A percentile compares a stretch with the other conserved stretches of the same genome.
Evolutionary conservation across 1,139 yeast genomes (phyloP).

Genomic region (Pichia sp.): DNA sequence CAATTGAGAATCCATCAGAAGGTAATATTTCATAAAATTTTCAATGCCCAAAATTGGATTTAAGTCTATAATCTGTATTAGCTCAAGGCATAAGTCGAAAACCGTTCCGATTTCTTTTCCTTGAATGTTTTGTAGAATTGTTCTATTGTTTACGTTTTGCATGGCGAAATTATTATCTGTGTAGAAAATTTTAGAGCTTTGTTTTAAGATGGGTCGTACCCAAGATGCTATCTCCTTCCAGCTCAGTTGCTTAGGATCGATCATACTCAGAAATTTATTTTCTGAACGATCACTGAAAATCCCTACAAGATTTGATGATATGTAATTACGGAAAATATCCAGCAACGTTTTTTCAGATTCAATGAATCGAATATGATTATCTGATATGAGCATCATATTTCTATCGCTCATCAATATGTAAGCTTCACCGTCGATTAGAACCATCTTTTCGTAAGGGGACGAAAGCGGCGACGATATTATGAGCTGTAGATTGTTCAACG

Average conservation of each 20-base stretch:
- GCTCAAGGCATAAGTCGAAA: conserved; percentile 1
- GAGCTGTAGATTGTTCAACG: conserved; percentile 7
- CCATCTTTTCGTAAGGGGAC: conserved; percentile 20
- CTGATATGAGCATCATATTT: conserved; percentile 21
- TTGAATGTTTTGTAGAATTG: conserved; percentile 2
- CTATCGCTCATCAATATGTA: conserved; percentile 23
- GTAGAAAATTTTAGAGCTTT: background rate
- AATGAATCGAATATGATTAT: conserved; percentile 22
- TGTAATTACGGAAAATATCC: conserved; percentile 3
- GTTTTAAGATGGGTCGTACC: background rate
- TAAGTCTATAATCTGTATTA: conserved; percentile 6
- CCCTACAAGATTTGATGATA: conserved; percentile 12
- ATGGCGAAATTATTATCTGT: conserved; percentile 1
- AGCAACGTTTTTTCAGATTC: conserved; percentile 3
- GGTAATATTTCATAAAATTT: conserved; percentile 4
- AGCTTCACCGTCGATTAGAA: conserved; percentile 14
- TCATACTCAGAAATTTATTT: background rate
- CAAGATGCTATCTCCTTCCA: background rate
- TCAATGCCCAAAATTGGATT: conserved; percentile 1
- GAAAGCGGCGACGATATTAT: conserved; percentile 26
- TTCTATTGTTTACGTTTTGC: background rate
- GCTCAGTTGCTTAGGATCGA: background rate
- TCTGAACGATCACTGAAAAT: conserved; percentile 10
- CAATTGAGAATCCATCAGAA: background rate
- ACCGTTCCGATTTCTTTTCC: conserved; percentile 11